These are phyloP conservation scores for Trichoderma aggressivum DNA, from an alignment of 2,329 filamentous ascomycete genomes.

Conservation along the genomic window DNA sequence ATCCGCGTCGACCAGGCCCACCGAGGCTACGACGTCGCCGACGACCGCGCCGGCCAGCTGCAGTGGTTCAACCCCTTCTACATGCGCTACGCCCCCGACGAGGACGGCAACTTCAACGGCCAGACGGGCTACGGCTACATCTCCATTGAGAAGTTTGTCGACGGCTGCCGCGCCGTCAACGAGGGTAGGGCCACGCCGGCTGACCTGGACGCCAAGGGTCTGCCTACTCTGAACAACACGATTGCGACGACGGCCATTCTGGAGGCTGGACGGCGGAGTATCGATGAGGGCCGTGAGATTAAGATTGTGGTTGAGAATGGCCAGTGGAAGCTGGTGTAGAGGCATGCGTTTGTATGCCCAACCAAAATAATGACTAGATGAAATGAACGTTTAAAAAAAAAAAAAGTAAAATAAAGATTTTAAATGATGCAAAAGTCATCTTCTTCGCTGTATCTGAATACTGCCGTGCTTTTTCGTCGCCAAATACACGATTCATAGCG, in stretches of 20 bases:
- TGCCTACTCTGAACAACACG: constrained; percentile 85
- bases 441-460: not conserved
- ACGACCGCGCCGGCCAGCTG: constrained; percentile 66
- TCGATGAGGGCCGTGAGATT: constrained; percentile 78
- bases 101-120: constrained; percentile 90
- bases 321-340: constrained; percentile 61
- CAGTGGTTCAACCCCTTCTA: constrained; percentile 94
- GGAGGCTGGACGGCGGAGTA: constrained; percentile 77
- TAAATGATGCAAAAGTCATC: not conserved
- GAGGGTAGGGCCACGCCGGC: constrained; percentile 67
- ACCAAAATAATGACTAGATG: constrained; percentile 15
- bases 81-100: constrained; percentile 91
- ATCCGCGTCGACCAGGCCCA: constrained; percentile 90
- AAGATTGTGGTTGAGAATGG: constrained; percentile 66
- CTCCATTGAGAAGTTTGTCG: constrained; percentile 93
- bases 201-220: constrained; percentile 72
- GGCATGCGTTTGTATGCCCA: not conserved
- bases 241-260: constrained; percentile 89
- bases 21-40: constrained; percentile 90
- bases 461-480: not conserved
- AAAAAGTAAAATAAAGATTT: not conserved
- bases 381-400: not conserved
- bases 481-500: not conserved
- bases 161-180: constrained; percentile 77
- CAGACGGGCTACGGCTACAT: constrained; percentile 92